phyloP scores from a whole-genome alignment of 164 flowering plant genomes.

The Litsea cubeba region DNA sequence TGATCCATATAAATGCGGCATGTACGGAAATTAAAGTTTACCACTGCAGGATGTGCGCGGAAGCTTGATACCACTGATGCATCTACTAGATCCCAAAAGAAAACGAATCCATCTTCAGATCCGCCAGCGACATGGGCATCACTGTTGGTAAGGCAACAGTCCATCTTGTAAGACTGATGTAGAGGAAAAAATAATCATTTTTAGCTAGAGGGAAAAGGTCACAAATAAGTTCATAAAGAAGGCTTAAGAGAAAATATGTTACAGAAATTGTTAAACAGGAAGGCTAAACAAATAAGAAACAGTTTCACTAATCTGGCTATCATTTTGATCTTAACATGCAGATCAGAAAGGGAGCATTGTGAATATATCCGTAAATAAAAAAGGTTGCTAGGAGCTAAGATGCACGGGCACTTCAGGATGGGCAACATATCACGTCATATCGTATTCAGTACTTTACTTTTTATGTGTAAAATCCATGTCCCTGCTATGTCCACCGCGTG shows the following conservation, averaged over 20 bases:
- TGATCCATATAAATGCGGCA: not conserved
- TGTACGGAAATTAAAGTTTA: slow-evolving; percentile 20
- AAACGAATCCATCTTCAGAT: slow-evolving; percentile 89
- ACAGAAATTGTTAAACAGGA: not conserved
- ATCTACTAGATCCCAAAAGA: slow-evolving; percentile 97
- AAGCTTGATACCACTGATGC: slow-evolving; percentile 77
- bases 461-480: too few species aligned
- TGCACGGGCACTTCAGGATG: too few species aligned
- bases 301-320: not conserved
- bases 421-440: too few species aligned
- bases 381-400: too few species aligned
- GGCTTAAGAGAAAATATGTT: not conserved
- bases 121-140: slow-evolving; percentile 92
- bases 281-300: not conserved
- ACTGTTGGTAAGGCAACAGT: slow-evolving; percentile 84
- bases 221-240: not conserved
- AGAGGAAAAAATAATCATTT: not conserved
- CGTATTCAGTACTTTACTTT: too few species aligned
- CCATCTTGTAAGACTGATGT: slow-evolving; percentile 86
- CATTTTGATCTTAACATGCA: not conserved
- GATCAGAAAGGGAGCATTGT: not conserved
- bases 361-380: too few species aligned
- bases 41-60: slow-evolving; percentile 90
- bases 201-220: not conserved
- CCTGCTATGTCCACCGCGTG: too few species aligned